These are phyloP conservation scores for Actinomortierella ambigua DNA, from an alignment of 371 early-diverging fungal genomes.

Conservation along the genomic window DNA sequence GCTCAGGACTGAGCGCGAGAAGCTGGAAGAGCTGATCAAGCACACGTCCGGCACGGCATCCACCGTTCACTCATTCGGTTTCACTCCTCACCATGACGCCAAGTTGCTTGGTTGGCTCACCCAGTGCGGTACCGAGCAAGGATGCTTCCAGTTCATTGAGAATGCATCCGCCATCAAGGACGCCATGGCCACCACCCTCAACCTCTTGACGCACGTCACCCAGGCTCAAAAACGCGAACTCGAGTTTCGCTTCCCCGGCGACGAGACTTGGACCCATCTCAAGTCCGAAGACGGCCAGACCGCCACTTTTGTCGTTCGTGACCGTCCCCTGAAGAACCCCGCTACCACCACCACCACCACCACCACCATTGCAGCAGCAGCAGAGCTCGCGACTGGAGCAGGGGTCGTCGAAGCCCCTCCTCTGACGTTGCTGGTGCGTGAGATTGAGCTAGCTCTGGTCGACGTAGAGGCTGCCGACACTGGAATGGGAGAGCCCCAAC, in stretches of 20 bases:
- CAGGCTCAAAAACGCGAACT: slow-evolving; percentile 20
- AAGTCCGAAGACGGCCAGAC: slow-evolving; percentile 17
- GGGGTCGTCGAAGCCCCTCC: not conserved
- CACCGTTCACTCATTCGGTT: slow-evolving; percentile 41
- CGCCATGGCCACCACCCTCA: slow-evolving; percentile 34
- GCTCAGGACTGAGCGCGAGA: not conserved
- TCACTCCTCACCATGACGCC: slow-evolving; percentile 33
- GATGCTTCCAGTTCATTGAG: slow-evolving; percentile 43
- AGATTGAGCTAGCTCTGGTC: not conserved
- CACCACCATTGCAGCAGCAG: no score
- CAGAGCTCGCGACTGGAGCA: no score
- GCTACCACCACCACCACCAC: no score
- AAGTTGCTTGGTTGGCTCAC: slow-evolving; percentile 38
- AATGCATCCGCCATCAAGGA: slow-evolving; percentile 24
- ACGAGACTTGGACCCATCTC: slow-evolving; percentile 25
- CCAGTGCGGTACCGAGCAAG: slow-evolving; percentile 19
- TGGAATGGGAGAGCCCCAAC: not conserved
- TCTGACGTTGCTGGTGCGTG: not conserved
- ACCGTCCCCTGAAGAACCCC: slow-evolving; percentile 9
- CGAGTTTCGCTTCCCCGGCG: slow-evolving; percentile 9
- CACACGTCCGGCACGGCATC: slow-evolving; percentile 10
- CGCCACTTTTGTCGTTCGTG: slow-evolving; percentile 22
- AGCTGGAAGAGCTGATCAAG: slow-evolving; percentile 14
- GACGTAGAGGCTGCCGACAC: not conserved
- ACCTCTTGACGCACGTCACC: slow-evolving; percentile 24